Conservation (phyloP, 73 alveolate genomes). For the Paramecium tetraurelia region DNA sequence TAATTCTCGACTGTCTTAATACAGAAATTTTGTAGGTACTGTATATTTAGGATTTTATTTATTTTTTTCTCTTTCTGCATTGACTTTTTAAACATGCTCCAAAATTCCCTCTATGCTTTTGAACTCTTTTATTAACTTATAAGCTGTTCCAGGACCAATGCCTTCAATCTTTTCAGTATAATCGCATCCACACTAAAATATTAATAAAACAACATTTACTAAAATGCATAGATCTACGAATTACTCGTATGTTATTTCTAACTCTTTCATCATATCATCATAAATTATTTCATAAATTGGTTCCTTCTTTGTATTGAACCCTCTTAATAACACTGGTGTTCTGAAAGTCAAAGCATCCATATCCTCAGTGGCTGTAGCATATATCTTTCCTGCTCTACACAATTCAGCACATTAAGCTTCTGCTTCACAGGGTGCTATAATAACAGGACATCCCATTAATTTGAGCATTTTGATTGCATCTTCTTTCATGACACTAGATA, state of each 20-base stretch:
- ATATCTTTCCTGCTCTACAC: conserved; percentile 85
- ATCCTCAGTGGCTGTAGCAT: conserved; percentile 93
- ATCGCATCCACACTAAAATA: conserved; percentile 35
- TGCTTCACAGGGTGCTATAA: conserved; percentile 97
- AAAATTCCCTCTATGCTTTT: background rate
- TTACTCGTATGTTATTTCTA: conserved; percentile 79
- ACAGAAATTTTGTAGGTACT: background rate
- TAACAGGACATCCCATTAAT: conserved; percentile 86
- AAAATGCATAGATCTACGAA: conserved; percentile 93
- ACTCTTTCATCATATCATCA: conserved; percentile 77
- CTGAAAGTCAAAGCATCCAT: conserved; percentile 94
- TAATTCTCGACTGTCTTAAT: background rate
- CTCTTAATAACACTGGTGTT: conserved; percentile 83
- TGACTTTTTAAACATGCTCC: background rate
- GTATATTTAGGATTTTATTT: background rate
- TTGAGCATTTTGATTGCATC: conserved; percentile 90
- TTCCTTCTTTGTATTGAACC: conserved; percentile 83
- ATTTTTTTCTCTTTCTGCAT: background rate
- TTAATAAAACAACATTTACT: background rate
- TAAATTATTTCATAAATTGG: conserved; percentile 80
- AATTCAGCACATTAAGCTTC: conserved; percentile 93
- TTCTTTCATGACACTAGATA: conserved; percentile 81
- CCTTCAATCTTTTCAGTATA: conserved; percentile 38
- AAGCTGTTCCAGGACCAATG: conserved; percentile 36
- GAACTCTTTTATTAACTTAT: background rate